Base-by-base conservation (phyloP, 2,329 filamentous ascomycete species). In the Colletotrichum aenigma region DNA sequence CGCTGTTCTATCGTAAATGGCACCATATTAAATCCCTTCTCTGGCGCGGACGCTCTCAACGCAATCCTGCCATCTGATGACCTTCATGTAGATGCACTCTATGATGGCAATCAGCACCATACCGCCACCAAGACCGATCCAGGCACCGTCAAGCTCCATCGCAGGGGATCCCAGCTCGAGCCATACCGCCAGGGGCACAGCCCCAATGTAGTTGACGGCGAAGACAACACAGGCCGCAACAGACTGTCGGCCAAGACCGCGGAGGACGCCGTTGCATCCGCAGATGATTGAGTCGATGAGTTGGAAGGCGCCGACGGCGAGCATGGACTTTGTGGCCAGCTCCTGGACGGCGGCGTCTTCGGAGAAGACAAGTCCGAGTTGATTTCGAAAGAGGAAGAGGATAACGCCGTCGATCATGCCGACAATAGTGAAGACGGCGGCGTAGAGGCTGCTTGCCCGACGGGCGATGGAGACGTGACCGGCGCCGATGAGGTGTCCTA, bases 401-500 rank as follows among this genome's bases (percentile, higher is more conserved):
- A 83, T 60, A 3, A 81, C 48, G 6, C 83, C 84, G 60, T 86
- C 82, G n/a, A 83, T 74, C n/a, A 80, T 52, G 16, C 85, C 84
- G 61, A 86, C 78, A 1, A 78, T 67, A 4, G 78, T 58, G 67
- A 84, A 83, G 43, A 85, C 81, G n/a, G 80, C 76, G 18, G 80
- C 81, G 56, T 85, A 85, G 6, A 85, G 71, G 0, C 78, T 55
- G 5, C 81, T 76, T 0, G 82, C 84, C 16, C 82, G 81, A 6
- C 81, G 82, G 10, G 84, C 84, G 6, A 79, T 78, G 2, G 76
- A 36, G 2, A 86, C 78, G 8, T 79, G 78, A 0, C 83, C 84
- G 2, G 82, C 85, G 6, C 86, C 86, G 24, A 87, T 84, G 26
- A 87, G 82, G 72, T 87, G 83, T 3, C 86, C 86, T 21, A 87